Conservation (phyloP, 2,329 filamentous ascomycete species). For the Magnaporthiopsis rhizophila region DNA sequence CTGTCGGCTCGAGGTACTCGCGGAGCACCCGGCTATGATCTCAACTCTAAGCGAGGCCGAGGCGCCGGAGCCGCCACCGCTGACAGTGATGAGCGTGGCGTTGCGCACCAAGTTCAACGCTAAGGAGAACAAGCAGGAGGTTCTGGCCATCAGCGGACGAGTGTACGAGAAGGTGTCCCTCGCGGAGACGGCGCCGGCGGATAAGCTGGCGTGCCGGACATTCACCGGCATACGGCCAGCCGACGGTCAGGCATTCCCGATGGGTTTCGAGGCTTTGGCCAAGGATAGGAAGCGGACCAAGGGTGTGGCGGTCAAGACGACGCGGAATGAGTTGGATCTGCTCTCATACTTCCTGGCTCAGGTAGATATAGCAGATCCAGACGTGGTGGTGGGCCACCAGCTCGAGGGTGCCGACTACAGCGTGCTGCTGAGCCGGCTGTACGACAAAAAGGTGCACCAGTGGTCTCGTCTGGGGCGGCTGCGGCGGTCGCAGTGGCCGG, state of each 20-base stretch:
- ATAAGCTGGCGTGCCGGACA: conserved; percentile 80
- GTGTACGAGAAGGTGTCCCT: conserved; percentile 88
- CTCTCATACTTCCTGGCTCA: conserved; percentile 85
- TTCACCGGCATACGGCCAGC: conserved; percentile 87
- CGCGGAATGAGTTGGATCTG: conserved; percentile 77
- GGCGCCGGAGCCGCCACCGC: conserved; percentile 64
- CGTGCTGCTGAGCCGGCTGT: conserved; percentile 75
- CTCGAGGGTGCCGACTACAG: conserved; percentile 97
- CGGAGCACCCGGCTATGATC: conserved; percentile 70
- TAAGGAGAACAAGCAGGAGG: conserved; percentile 94
- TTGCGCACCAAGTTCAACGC: conserved; percentile 82
- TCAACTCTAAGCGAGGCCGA: conserved; percentile 69
- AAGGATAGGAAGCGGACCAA: conserved; percentile 54
- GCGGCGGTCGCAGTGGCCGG: conserved; percentile 77
- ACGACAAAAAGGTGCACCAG: conserved; percentile 83
- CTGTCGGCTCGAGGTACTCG: conserved; percentile 89
- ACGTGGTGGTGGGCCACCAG: conserved; percentile 88
- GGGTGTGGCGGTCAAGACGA: conserved; percentile 64
- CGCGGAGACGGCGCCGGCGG: conserved; percentile 78
- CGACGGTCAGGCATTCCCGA: conserved; percentile 60
- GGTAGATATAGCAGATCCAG: conserved; percentile 80
- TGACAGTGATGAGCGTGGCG: conserved; percentile 94
- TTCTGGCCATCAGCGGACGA: conserved; percentile 81
- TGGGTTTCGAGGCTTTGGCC: conserved; percentile 75
- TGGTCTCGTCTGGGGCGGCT: conserved; percentile 92